Conservation (phyloP, 331 rosid genomes). For the Stylosanthes scabra region DNA sequence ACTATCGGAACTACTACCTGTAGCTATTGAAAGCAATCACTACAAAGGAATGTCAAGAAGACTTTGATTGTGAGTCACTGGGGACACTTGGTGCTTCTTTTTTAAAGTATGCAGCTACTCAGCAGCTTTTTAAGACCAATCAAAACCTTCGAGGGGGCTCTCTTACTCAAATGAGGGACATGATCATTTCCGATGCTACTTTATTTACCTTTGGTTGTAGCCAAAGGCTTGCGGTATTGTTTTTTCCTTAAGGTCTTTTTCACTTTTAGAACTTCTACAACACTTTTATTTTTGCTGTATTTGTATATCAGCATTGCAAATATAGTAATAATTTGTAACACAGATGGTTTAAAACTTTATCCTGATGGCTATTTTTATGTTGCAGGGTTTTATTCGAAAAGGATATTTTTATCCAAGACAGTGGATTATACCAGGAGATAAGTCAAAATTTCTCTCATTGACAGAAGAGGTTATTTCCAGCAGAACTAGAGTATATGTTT, state of each 20-base stretch:
- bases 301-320: too few relatives aligned
- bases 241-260: neutral
- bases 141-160: slow-evolving; percentile 59
- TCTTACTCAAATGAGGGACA: slow-evolving; percentile 51
- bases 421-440: slow-evolving; percentile 68
- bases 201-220: slow-evolving; percentile 54
- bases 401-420: slow-evolving; percentile 55
- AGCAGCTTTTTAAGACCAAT: slow-evolving; percentile 62
- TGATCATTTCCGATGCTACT: slow-evolving; percentile 54
- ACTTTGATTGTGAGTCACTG: slow-evolving; percentile 58
- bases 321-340: too few relatives aligned
- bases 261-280: too few relatives aligned
- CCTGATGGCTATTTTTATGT: neutral
- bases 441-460: slow-evolving; percentile 32
- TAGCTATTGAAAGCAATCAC: slow-evolving; percentile 82
- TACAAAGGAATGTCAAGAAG: slow-evolving; percentile 63
- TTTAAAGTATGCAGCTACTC: slow-evolving; percentile 62
- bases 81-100: slow-evolving; percentile 88
- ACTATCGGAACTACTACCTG: neutral
- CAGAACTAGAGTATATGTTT: slow-evolving; percentile 42
- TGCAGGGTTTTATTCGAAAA: slow-evolving; percentile 73
- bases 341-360: neutral
- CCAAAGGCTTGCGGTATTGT: slow-evolving; percentile 58
- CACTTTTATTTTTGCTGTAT: too few relatives aligned
- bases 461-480: slow-evolving; percentile 42